Evolutionary conservation across 2,329 filamentous ascomycete genomes (phyloP).

Genomic region (Trichoderma afroharzianum): DNA sequence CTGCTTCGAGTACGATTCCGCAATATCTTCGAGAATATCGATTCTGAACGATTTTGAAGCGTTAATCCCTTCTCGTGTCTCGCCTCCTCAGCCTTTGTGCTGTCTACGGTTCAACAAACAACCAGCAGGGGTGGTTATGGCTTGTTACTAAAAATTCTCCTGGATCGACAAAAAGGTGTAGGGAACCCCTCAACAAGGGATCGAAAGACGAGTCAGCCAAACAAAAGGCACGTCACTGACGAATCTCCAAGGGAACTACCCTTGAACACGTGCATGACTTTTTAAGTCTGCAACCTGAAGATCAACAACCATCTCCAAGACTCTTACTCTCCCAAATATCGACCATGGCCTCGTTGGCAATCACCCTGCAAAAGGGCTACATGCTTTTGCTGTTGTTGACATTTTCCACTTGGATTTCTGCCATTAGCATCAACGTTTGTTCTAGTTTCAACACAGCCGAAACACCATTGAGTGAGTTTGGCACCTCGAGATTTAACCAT

Average conservation of each 20-base stretch:
- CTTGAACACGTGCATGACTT: neutral
- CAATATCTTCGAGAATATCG: neutral
- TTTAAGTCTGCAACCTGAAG: neutral
- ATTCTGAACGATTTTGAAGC: neutral
- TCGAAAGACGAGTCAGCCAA: neutral
- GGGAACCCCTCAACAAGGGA: neutral
- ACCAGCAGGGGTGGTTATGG: conserved; percentile 3
- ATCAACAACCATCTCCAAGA: neutral
- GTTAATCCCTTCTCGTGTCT: neutral
- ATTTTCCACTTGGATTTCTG: conserved; percentile 24
- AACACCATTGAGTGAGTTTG: conserved; percentile 30
- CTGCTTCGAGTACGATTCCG: neutral
- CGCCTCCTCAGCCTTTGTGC: neutral
- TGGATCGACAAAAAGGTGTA: neutral
- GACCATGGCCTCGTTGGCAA: conserved; percentile 23
- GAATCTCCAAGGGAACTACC: neutral
- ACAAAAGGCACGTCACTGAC: neutral
- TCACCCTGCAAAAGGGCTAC: conserved; percentile 21
- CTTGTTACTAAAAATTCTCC: neutral
- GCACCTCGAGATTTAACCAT: neutral
- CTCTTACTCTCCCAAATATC: neutral
- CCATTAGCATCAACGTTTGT: conserved; percentile 33
- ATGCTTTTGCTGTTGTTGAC: conserved; percentile 26
- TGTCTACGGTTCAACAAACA: neutral
- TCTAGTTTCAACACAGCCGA: conserved; percentile 37